Percentiles rank a stretch among this genome's conserved stretches.
Conservation (phyloP, 2,329 filamentous ascomycete genomes). For the Pezicula radicicola region DNA sequence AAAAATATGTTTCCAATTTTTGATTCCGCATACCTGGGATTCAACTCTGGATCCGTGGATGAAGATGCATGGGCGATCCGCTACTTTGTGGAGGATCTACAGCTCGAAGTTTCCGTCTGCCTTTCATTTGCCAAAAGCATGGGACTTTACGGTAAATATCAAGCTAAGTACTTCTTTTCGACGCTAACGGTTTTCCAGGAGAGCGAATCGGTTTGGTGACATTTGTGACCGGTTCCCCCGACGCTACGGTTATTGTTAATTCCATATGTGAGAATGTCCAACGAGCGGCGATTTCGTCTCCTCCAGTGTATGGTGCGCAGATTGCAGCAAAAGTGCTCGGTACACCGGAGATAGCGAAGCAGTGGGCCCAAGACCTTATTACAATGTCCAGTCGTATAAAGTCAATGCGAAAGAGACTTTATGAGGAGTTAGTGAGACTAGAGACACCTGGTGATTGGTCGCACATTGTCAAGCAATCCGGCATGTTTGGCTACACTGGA, state of each 20-base stretch:
- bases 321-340: constrained; percentile 32
- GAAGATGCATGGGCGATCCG: constrained; percentile 29
- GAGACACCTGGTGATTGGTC: constrained; percentile 34
- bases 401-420: constrained; percentile 32
- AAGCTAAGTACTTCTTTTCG: background rate
- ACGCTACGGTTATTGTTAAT: constrained; percentile 12
- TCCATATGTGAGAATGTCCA: constrained; percentile 31
- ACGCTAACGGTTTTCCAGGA: constrained; percentile 1
- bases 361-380: constrained; percentile 33
- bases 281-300: constrained; percentile 32
- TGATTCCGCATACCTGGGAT: constrained; percentile 31
- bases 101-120: constrained; percentile 50
- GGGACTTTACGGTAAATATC: constrained; percentile 37
- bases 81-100: constrained; percentile 29
- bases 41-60: constrained; percentile 27
- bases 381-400: constrained; percentile 35
- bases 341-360: constrained; percentile 21
- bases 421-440: constrained; percentile 28
- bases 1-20: constrained; percentile 28
- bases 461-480: constrained; percentile 33
- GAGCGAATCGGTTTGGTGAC: constrained; percentile 11
- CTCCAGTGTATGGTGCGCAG: constrained; percentile 32
- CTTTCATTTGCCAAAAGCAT: constrained; percentile 63
- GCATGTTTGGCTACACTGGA: constrained; percentile 45
- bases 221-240: constrained; percentile 22